These are phyloP conservation scores for Penicillium antarcticum DNA, from an alignment of 495 filamentous ascomycete species.

Conservation along the genomic window DNA sequence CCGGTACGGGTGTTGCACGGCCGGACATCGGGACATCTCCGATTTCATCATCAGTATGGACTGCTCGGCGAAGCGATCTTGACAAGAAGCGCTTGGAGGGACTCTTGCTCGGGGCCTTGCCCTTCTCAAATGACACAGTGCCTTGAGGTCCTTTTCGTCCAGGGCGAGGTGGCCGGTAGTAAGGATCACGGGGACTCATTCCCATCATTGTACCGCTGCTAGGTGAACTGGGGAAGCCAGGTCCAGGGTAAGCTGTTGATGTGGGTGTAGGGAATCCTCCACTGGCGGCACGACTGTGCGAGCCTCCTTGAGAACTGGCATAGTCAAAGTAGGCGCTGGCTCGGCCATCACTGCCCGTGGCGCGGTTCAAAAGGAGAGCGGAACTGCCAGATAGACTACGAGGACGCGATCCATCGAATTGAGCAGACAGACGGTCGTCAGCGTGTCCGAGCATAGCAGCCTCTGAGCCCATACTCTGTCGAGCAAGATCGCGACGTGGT, in stretches of 20 bases:
- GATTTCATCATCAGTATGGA: conserved; percentile 34
- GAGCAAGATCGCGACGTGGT: conserved; percentile 56
- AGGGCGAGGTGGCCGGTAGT: conserved; percentile 78
- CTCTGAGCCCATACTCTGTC: conserved; percentile 75
- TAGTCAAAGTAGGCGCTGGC: conserved; percentile 44
- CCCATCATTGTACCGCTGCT: conserved; percentile 44
- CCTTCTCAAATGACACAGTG: conserved; percentile 35
- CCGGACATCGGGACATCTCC: conserved; percentile 51
- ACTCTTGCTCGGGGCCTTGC: conserved; percentile 28
- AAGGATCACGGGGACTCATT: conserved; percentile 59
- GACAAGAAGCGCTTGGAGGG: conserved; percentile 38
- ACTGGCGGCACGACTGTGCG: conserved; percentile 43
- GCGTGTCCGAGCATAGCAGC: conserved; percentile 72
- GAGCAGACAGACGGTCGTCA: conserved; percentile 62
- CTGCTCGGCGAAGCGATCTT: conserved; percentile 19
- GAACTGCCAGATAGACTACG: conserved; percentile 85
- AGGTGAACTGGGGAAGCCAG: conserved; percentile 39
- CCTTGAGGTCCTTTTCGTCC: conserved; percentile 58
- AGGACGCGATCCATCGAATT: conserved; percentile 61
- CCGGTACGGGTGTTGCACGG: conserved; percentile 49
- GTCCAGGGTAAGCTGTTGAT: conserved; percentile 67
- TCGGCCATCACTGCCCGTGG: conserved; percentile 44
- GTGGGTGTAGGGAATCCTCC: conserved; percentile 63
- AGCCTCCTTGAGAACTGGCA: conserved; percentile 43
- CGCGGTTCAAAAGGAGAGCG: conserved; percentile 63